phyloP scores from a whole-genome alignment of 1,139 yeast genomes.

The Suhomyces kunorum region DNA sequence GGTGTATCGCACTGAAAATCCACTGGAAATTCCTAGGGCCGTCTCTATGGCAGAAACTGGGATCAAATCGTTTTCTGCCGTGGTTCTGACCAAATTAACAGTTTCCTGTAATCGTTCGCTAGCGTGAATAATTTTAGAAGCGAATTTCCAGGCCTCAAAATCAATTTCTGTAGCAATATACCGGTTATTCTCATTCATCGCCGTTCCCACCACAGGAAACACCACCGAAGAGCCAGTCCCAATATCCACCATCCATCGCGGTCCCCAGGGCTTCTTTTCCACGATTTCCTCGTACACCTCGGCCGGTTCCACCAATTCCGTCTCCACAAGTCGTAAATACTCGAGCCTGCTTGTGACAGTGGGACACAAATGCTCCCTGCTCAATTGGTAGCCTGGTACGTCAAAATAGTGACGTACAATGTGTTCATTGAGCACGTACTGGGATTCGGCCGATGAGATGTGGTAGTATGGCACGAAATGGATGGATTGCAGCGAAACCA shows the following conservation, averaged over 20 bases:
- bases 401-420: constrained; percentile 19
- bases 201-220: constrained; percentile 19
- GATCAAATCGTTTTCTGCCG: constrained; percentile 4
- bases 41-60: constrained; percentile 5
- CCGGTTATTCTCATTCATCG: constrained; percentile 8
- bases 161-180: constrained; percentile 23
- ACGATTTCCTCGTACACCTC: constrained; percentile 10
- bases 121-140: neutral
- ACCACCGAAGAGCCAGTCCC: constrained; percentile 28
- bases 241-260: constrained; percentile 21
- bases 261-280: neutral
- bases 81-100: constrained; percentile 4
- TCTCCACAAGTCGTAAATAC: constrained; percentile 20
- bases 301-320: constrained; percentile 14
- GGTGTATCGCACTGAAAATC: constrained; percentile 15
- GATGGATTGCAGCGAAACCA: too few species aligned
- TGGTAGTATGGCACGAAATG: too few species aligned
- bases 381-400: constrained; percentile 15
- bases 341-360: constrained; percentile 23
- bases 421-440: constrained; percentile 21
- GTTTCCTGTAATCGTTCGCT: neutral
- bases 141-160: neutral
- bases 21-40: neutral
- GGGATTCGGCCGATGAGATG: constrained; percentile 15
- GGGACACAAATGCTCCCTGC: constrained; percentile 23